phyloP scores from a whole-genome alignment of 371 early-diverging fungal species.

The Apophysomyces sp. region DNA sequence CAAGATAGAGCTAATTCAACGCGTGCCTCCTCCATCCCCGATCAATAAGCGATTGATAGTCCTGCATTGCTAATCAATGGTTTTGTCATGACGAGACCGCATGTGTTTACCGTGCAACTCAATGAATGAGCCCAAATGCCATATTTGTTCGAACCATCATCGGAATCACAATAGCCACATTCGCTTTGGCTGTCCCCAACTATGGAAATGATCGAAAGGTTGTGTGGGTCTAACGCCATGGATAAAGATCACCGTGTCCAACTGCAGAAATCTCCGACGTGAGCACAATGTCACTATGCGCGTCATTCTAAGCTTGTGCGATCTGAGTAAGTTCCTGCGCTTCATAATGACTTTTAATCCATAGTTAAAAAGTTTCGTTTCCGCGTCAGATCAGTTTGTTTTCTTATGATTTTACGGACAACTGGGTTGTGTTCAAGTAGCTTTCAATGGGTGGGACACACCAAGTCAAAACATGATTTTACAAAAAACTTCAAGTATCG shows the following conservation, averaged over 20 bases:
- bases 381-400: too few relatives aligned
- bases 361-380: too few relatives aligned
- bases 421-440: too few relatives aligned
- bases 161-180: slow-evolving; percentile 61
- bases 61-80: slow-evolving; percentile 26
- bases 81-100: not conserved
- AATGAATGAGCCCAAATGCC: slow-evolving; percentile 56
- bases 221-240: not conserved
- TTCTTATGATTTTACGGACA: too few relatives aligned
- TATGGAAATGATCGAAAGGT: slow-evolving; percentile 30
- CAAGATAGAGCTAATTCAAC: not conserved
- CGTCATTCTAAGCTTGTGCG: too few relatives aligned
- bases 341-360: too few relatives aligned
- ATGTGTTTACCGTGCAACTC: slow-evolving; percentile 33
- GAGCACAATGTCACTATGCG: too few relatives aligned
- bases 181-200: slow-evolving; percentile 35
- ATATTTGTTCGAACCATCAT: slow-evolving; percentile 46
- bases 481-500: too few relatives aligned
- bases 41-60: slow-evolving; percentile 67
- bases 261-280: not conserved
- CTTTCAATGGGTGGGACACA: too few relatives aligned
- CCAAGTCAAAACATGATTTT: too few relatives aligned
- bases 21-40: slow-evolving; percentile 68
- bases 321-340: too few relatives aligned
- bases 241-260: not conserved